Percentiles rank a stretch among this genome's conserved stretches.
phyloP scores from a whole-genome alignment of 2,329 filamentous ascomycete species.

The Cladosporium sp. region DNA sequence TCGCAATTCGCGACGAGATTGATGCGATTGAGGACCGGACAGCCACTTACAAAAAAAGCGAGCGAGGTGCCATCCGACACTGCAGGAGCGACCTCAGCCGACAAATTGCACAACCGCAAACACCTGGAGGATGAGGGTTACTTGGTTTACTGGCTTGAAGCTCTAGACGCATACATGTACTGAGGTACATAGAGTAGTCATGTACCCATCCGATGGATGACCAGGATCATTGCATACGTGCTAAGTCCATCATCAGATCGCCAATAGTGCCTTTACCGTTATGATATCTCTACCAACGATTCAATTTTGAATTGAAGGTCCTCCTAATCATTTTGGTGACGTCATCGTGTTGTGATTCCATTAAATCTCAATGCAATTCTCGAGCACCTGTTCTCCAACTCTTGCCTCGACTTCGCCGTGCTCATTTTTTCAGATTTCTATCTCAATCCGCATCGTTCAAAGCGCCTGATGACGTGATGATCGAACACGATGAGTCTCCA shows the following conservation, averaged over 20 bases:
- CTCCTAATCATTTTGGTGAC: neutral
- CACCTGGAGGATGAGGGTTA: neutral
- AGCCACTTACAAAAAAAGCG: neutral
- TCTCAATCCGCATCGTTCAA: neutral
- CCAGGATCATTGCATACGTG: neutral
- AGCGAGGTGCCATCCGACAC: neutral
- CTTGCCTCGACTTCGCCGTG: neutral
- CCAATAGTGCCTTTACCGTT: neutral
- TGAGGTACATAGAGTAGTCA: neutral
- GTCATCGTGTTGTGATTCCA: neutral
- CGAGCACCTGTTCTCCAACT: neutral
- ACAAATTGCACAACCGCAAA: neutral
- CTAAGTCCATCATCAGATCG: neutral
- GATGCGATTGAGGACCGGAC: neutral
- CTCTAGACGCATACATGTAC: neutral
- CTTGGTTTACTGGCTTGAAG: neutral
- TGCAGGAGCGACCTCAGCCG: neutral
- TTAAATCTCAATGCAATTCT: neutral
- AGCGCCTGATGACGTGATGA: neutral
- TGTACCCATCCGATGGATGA: neutral
- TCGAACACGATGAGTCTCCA: neutral
- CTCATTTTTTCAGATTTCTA: neutral
- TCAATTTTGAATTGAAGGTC: neutral
- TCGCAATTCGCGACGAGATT: neutral
- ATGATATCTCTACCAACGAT: neutral